Conservation (phyloP, 225 moss, liverwort and hornwort species). For the Ulota crispa region DNA sequence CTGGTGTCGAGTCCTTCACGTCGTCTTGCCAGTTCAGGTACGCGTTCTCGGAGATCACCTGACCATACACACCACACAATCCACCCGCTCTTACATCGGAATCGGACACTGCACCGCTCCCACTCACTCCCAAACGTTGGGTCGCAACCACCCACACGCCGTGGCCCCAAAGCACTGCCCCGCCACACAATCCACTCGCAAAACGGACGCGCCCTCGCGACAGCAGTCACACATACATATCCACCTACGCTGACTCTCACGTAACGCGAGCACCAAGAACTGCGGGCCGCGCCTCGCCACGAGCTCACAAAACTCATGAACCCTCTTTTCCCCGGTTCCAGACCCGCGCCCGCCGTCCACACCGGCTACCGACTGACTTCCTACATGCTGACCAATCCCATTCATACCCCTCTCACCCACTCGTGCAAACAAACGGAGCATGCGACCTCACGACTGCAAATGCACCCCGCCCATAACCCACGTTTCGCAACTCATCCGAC, state of each 20-base stretch:
- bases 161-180: neutral
- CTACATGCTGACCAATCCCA: neutral
- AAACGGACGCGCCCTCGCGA: neutral
- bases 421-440: neutral
- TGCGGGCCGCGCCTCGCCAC: neutral
- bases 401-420: neutral
- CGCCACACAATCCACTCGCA: neutral
- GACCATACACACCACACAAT: slow-evolving; percentile 23
- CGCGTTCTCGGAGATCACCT: slow-evolving; percentile 83
- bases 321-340: too few relatives aligned
- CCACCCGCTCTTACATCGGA: neutral
- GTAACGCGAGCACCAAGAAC: neutral
- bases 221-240: neutral
- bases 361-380: neutral
- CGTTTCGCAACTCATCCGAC: neutral
- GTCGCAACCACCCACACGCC: neutral
- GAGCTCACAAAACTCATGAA: neutral
- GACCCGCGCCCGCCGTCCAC: neutral
- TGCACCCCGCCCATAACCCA: neutral
- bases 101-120: too few relatives aligned
- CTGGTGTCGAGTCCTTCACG: slow-evolving; percentile 88
- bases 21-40: slow-evolving; percentile 88
- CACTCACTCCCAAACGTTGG: neutral
- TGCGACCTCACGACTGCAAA: neutral
- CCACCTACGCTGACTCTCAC: neutral